Evolutionary conservation across 2,329 filamentous ascomycete genomes (phyloP).

Genomic region (Diplocarpon mali): DNA sequence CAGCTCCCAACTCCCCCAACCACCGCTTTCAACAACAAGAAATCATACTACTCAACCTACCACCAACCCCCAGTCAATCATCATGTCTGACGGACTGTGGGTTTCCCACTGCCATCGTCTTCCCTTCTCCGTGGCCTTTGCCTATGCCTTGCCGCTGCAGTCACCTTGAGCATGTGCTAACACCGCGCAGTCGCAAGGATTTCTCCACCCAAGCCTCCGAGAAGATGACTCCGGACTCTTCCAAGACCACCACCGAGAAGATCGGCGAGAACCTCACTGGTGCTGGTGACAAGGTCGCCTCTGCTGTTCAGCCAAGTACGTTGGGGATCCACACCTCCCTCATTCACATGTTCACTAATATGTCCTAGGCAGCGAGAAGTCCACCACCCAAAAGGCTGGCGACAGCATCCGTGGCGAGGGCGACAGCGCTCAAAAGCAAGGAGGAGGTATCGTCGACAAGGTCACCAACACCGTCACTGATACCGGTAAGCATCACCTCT

Average conservation of each 20-base stretch:
- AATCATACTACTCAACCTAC: not conserved
- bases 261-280: constrained; percentile 33
- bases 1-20: no score
- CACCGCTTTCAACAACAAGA: no score
- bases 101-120: not conserved
- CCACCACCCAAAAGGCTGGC: constrained; percentile 34
- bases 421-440: constrained; percentile 32
- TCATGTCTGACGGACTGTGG: not conserved
- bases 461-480: constrained; percentile 32
- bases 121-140: not conserved
- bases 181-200: constrained; percentile 33
- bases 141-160: not conserved
- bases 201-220: constrained; percentile 37
- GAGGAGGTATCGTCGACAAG: constrained; percentile 30
- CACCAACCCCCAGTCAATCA: not conserved
- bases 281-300: constrained; percentile 35
- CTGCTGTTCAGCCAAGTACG: constrained; percentile 34
- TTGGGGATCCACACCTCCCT: constrained; percentile 20
- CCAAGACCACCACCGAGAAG: constrained; percentile 35
- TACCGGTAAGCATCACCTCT: constrained; percentile 4
- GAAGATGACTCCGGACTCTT: constrained; percentile 41
- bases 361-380: constrained; percentile 30
- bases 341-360: not conserved
- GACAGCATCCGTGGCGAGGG: constrained; percentile 32
- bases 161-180: constrained; percentile 4